phyloP scores from a whole-genome alignment of 345 rosid genomes.

The Pistacia vera region DNA sequence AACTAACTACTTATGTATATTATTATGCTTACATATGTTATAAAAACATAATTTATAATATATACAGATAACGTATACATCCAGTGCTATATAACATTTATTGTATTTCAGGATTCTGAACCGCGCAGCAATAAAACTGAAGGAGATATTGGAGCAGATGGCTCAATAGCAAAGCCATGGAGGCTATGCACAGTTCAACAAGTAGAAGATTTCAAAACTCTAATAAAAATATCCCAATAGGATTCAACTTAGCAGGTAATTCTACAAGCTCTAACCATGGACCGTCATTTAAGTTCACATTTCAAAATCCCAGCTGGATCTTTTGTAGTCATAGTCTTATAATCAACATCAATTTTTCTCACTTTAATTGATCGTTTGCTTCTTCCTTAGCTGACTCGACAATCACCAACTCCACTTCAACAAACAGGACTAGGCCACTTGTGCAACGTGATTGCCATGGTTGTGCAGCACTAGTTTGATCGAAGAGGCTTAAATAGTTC shows the following conservation, averaged over 20 bases:
- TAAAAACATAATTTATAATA: not conserved
- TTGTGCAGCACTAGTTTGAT: slow-evolving; percentile 41
- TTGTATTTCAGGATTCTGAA: slow-evolving; percentile 38
- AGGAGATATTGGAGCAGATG: slow-evolving; percentile 35
- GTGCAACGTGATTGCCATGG: slow-evolving; percentile 37
- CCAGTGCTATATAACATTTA: too few relatives aligned
- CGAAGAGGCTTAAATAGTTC: slow-evolving; percentile 37
- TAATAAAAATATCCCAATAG: slow-evolving; percentile 40
- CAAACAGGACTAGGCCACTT: slow-evolving; percentile 52
- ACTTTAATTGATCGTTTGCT: slow-evolving; percentile 33
- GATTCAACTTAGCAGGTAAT: slow-evolving; percentile 31
- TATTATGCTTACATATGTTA: too few relatives aligned
- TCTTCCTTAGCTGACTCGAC: slow-evolving; percentile 25
- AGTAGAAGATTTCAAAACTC: slow-evolving; percentile 63
- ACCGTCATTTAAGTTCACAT: slow-evolving; percentile 43
- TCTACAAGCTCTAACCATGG: slow-evolving; percentile 54
- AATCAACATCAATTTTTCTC: slow-evolving; percentile 29
- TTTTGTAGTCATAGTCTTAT: slow-evolving; percentile 30
- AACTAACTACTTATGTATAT: too few relatives aligned
- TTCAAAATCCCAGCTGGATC: slow-evolving; percentile 55
- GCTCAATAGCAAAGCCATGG: slow-evolving; percentile 39
- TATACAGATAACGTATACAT: too few relatives aligned
- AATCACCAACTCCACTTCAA: slow-evolving; percentile 34
- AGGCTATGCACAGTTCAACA: slow-evolving; percentile 55
- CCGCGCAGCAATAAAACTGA: slow-evolving; percentile 46